Conservation (phyloP, 495 filamentous ascomycete species). For the Chaetomium tenue region DNA sequence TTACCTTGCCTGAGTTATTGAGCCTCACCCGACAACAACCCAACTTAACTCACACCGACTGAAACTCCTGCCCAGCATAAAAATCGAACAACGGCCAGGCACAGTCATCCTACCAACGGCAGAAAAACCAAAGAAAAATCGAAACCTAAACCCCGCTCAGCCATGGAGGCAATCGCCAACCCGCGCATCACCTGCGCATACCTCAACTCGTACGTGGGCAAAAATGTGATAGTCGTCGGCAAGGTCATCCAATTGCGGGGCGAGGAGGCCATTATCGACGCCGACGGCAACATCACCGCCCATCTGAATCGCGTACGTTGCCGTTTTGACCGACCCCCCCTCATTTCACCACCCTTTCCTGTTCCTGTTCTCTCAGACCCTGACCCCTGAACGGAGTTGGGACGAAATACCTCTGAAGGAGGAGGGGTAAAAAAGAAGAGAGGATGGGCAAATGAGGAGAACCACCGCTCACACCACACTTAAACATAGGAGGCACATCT, state of each 20-base stretch:
- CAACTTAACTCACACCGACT: too few species aligned
- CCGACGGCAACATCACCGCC: slow-evolving; percentile 67
- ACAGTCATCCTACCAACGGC: not conserved
- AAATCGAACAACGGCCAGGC: not conserved
- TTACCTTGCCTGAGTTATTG: too few species aligned
- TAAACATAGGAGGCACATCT: slow-evolving; percentile 70
- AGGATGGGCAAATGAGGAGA: too few species aligned
- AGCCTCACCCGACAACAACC: too few species aligned
- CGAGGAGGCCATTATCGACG: slow-evolving; percentile 75
- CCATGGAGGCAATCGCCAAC: slow-evolving; percentile 54
- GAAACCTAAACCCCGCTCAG: not conserved
- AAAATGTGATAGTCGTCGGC: slow-evolving; percentile 80
- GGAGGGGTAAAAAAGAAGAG: not conserved
- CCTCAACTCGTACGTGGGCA: slow-evolving; percentile 65
- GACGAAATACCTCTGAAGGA: not conserved
- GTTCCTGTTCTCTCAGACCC: not conserved
- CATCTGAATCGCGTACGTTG: slow-evolving; percentile 66
- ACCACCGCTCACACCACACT: not conserved
- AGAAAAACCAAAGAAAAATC: not conserved
- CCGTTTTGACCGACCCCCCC: not conserved
- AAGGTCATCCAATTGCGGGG: slow-evolving; percentile 78
- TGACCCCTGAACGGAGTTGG: not conserved
- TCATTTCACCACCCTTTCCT: not conserved
- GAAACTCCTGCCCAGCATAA: too few species aligned
- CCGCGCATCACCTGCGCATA: slow-evolving; percentile 68